A percentile compares a stretch with the other conserved stretches of the same genome.
Evolutionary conservation across 139 green algal species (phyloP).

Genomic region (Ettlia oleoabundans): DNA sequence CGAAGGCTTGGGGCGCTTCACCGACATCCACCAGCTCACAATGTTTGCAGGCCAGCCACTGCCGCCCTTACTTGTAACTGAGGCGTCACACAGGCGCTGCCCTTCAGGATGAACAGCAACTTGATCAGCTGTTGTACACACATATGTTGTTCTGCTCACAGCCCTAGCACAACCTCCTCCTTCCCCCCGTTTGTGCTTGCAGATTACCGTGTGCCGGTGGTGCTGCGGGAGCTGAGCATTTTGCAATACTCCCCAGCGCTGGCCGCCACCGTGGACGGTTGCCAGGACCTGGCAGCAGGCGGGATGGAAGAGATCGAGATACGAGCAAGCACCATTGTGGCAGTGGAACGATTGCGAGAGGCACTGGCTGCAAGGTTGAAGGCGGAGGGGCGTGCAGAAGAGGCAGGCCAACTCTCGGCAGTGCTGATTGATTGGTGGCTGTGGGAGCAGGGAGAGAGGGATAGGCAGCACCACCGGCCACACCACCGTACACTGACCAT

Average conservation of each 20-base stretch:
- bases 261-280: slow-evolving; percentile 39
- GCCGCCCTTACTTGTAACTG: no score
- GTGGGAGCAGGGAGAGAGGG: slow-evolving; percentile 78
- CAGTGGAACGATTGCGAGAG: slow-evolving; percentile 67
- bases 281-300: slow-evolving; percentile 55
- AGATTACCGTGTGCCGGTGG: slow-evolving; percentile 85
- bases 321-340: slow-evolving; percentile 67
- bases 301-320: slow-evolving; percentile 80
- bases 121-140: no score
- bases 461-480: slow-evolving; percentile 46
- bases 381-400: background rate
- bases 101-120: no score
- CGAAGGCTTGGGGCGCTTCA: slow-evolving; percentile 72
- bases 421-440: slow-evolving; percentile 88
- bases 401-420: slow-evolving; percentile 4
- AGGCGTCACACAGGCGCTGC: no score
- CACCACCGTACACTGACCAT: slow-evolving; percentile 83
- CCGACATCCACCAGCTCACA: slow-evolving; percentile 85
- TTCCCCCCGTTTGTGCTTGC: no score
- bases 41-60: no score
- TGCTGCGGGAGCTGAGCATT: slow-evolving; percentile 72
- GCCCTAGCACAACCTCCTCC: no score
- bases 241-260: slow-evolving; percentile 63
- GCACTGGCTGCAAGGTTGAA: slow-evolving; percentile 33
- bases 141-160: no score